Evolutionary conservation across 2,329 filamentous ascomycete species (phyloP).

Genomic region (Nemania serpens): DNA sequence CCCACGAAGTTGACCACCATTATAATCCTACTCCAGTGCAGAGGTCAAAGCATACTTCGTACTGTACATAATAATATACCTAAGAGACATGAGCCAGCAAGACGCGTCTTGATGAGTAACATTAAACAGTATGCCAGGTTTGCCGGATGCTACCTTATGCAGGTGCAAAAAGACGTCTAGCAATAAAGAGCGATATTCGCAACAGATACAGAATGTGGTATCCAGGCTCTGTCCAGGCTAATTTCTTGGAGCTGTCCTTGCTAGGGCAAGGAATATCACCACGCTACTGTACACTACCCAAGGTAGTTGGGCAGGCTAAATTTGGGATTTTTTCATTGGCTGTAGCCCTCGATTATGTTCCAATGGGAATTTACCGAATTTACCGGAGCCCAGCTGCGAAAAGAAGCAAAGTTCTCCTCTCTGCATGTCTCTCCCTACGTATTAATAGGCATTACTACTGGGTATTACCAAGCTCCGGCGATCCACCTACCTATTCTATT

Average conservation of each 20-base stretch:
- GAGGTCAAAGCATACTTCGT: background rate
- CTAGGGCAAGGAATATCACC: background rate
- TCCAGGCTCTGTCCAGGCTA: slow-evolving; percentile 1
- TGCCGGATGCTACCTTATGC: slow-evolving; percentile 22
- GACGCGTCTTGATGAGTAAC: slow-evolving; percentile 14
- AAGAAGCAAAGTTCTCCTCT: slow-evolving; percentile 17
- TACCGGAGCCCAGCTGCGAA: slow-evolving; percentile 4
- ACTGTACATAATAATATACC: background rate
- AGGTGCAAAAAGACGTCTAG: slow-evolving; percentile 1
- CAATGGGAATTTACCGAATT: slow-evolving; percentile 24
- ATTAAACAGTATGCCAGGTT: slow-evolving; percentile 3
- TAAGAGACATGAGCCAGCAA: background rate
- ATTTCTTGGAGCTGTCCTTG: slow-evolving; percentile 16
- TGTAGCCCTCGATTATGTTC: slow-evolving; percentile 24
- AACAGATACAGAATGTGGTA: slow-evolving; percentile 11
- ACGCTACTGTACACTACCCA: background rate
- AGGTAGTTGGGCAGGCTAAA: background rate
- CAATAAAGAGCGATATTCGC: background rate
- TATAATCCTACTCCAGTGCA: background rate
- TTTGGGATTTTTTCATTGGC: slow-evolving; percentile 37
- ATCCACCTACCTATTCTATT: no score
- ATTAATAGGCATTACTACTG: background rate
- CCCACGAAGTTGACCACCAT: background rate
- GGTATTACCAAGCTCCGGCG: no score
- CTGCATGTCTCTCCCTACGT: slow-evolving; percentile 42